Percentiles rank a stretch among this genome's conserved stretches.
Evolutionary conservation across 202 grass and related monocot genomes (phyloP).

Genomic region (Brachypodium distachyon): DNA sequence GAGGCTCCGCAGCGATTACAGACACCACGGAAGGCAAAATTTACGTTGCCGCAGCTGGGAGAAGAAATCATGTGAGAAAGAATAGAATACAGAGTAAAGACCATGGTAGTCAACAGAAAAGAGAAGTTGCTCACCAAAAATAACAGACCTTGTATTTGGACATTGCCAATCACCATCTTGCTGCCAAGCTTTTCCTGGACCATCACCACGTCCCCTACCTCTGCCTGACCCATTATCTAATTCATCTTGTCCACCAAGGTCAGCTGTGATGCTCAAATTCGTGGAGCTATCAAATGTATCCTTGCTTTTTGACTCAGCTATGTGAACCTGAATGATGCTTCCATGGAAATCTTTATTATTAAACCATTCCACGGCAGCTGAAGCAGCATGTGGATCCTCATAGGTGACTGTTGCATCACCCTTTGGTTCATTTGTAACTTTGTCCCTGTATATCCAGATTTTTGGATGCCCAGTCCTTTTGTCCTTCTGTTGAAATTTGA

Average conservation of each 20-base stretch:
- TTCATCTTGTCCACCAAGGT: constrained; percentile 40
- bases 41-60: constrained; percentile 80
- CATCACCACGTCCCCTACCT: constrained; percentile 52
- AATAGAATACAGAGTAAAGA: background rate
- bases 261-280: constrained; percentile 19
- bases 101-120: constrained; percentile 16
- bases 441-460: constrained; percentile 96
- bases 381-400: constrained; percentile 90
- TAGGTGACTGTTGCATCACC: constrained; percentile 93
- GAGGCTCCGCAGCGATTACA: constrained; percentile 86
- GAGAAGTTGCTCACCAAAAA: constrained; percentile 75
- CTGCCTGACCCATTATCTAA: constrained; percentile 27
- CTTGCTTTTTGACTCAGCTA: constrained; percentile 85
- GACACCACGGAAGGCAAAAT: constrained; percentile 95
- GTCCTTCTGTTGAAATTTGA: constrained; percentile 56
- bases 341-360: constrained; percentile 96
- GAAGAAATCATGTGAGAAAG: constrained; percentile 20
- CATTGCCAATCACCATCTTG: constrained; percentile 96
- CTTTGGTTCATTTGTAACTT: constrained; percentile 89
- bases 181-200: constrained; percentile 70
- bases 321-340: constrained; percentile 65
- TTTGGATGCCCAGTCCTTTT: constrained; percentile 87
- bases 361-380: constrained; percentile 94
- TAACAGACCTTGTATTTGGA: constrained; percentile 99
- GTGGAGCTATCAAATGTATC: constrained; percentile 26